phyloP scores from a whole-genome alignment of 768 basidiomycete genomes.

The Arthromyces matolae region DNA sequence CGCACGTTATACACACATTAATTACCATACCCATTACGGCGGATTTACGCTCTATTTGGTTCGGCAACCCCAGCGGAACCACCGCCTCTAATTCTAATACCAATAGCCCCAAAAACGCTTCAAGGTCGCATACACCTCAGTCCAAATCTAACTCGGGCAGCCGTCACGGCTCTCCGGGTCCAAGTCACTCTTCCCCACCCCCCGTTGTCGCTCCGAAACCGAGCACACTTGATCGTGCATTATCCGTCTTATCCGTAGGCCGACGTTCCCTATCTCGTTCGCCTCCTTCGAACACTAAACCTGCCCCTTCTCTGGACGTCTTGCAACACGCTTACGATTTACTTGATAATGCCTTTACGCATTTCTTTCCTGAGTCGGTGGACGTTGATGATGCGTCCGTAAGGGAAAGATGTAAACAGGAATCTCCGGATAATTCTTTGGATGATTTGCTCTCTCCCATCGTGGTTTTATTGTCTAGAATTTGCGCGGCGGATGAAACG shows the following conservation, averaged over 20 bases:
- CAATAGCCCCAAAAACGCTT: slow-evolving; percentile 33
- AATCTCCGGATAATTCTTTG: slow-evolving; percentile 50
- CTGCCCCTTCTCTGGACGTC: slow-evolving; percentile 41
- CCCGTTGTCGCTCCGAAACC: slow-evolving; percentile 29
- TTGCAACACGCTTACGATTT: slow-evolving; percentile 65
- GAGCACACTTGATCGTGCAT: slow-evolving; percentile 55
- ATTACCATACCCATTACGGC: slow-evolving; percentile 72
- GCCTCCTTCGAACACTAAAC: slow-evolving; percentile 34
- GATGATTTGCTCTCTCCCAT: slow-evolving; percentile 82
- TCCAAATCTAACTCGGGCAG: slow-evolving; percentile 30
- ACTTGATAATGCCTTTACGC: slow-evolving; percentile 51
- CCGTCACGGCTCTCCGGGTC: slow-evolving; percentile 39
- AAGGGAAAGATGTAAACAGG: slow-evolving; percentile 45
- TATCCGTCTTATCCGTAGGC: slow-evolving; percentile 50
- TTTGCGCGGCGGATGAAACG: slow-evolving; percentile 62
- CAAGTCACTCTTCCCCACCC: slow-evolving; percentile 21
- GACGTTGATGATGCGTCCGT: slow-evolving; percentile 65
- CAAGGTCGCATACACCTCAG: slow-evolving; percentile 30
- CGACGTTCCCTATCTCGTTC: slow-evolving; percentile 52
- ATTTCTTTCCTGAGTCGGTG: slow-evolving; percentile 64
- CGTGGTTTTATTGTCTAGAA: slow-evolving; percentile 66
- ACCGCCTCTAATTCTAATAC: slow-evolving; percentile 32
- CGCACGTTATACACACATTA: slow-evolving; percentile 78
- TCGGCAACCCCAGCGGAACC: slow-evolving; percentile 38
- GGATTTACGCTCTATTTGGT: slow-evolving; percentile 58